Evolutionary conservation across 345 rosid genomes (phyloP), one percentile per base, ranked within the genome.

Genomic region (Brassica rapa): DNA sequence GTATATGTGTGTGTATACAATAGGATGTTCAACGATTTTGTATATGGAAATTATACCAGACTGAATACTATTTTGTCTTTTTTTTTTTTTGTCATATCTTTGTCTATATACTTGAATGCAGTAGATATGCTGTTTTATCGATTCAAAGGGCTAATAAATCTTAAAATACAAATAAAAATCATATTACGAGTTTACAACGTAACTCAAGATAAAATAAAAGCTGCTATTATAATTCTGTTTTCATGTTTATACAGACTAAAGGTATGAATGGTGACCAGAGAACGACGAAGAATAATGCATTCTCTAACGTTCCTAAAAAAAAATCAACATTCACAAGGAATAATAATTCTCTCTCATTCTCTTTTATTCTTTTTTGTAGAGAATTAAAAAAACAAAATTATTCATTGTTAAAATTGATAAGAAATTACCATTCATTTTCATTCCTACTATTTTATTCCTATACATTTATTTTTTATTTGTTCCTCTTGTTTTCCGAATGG

Each of bases 1-100:
- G 62, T 60, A 46, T 79, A 25, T 73, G 51, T 49, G 73, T 73
- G 74, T 79, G 74, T 73, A 39, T 53, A 53, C 60, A 6, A 16
- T 79, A 73, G 35, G 7, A 25, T 27, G 53, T 62, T 61, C 27
- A 21, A 35, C 43, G 39, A 60, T 67, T 78, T 79, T 79, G 82
- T 79, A 79, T 60, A 67, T 73, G 77, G 33, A 68, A 59, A 41
- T 15, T 73, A 73, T 67, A 79, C 74, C 15, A 60, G 19, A 41
- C 32, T 39, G 67, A 4, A 72, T 62, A 66, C n/a, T 0, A 5
- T 27, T 64, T 73, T 73, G 21, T 30, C 30, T 3, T 27, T 27
- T 3, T 27, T 19, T 19, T 19, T 27, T 11, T 55, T 73, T 73
- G 21, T 12, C 59, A 39, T 25, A 59, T 21, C 53, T 35, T 57